Percentiles rank a stretch among this genome's conserved stretches.
Evolutionary conservation across 768 basidiomycete species (phyloP).

Genomic region (Rhodosporidiobolus sp.): DNA sequence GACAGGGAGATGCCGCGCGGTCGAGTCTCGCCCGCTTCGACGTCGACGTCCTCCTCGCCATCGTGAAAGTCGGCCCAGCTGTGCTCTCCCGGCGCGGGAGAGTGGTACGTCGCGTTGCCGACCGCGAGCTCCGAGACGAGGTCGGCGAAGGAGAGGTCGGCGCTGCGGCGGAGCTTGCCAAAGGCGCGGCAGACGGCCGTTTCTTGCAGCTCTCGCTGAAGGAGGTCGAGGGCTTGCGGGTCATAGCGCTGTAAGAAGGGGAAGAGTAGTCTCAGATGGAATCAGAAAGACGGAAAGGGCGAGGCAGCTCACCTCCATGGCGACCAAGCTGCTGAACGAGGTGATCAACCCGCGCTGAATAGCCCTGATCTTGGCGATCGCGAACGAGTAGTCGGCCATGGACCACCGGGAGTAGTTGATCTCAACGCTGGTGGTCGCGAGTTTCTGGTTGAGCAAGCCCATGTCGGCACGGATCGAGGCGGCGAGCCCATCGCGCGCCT

Average conservation of each 20-base stretch:
- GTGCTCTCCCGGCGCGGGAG: conserved; percentile 16
- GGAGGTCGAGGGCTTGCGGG: conserved; percentile 16
- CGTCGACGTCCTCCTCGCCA: background rate
- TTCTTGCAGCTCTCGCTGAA: conserved; percentile 11
- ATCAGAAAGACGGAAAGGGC: background rate
- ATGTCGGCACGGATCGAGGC: conserved; percentile 46
- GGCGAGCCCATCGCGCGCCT: conserved; percentile 42
- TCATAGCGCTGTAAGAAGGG: conserved; percentile 11
- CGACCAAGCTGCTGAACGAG: background rate
- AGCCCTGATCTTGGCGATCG: conserved; percentile 15
- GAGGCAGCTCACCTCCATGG: conserved; percentile 12
- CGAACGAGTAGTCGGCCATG: conserved; percentile 38
- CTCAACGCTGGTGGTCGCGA: conserved; percentile 33
- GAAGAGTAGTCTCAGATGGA: background rate
- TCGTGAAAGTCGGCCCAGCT: conserved; percentile 22
- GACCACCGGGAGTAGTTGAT: conserved; percentile 46
- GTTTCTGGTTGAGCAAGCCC: conserved; percentile 45
- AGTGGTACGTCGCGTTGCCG: conserved; percentile 11
- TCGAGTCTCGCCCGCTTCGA: background rate
- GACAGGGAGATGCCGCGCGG: background rate
- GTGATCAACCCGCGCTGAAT: conserved; percentile 36
- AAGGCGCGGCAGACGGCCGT: background rate
- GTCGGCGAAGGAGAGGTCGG: conserved; percentile 7
- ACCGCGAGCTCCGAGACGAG: conserved; percentile 6
- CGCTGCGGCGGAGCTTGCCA: conserved; percentile 1